Percentiles rank a stretch among this genome's conserved stretches.
Evolutionary conservation across 2,329 filamentous ascomycete genomes (phyloP).

Genomic region (Teratosphaeriaceae sp.): DNA sequence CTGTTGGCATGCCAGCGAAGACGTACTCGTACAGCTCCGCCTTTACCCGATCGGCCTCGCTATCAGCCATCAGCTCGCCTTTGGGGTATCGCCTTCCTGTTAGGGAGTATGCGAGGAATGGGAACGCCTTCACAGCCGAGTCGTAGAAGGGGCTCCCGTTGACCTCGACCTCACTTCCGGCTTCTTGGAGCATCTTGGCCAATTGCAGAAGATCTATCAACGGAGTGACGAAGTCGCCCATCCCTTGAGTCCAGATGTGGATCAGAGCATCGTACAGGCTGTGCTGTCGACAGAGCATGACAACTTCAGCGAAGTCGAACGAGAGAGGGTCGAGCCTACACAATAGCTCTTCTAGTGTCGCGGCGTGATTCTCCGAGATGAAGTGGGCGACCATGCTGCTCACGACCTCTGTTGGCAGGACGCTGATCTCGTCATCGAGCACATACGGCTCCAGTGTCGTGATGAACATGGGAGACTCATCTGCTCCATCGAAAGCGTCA

Average conservation of each 20-base stretch:
- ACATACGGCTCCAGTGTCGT: constrained; percentile 86
- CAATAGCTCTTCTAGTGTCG: constrained; percentile 83
- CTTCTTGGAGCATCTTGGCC: constrained; percentile 45
- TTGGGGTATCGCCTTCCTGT: constrained; percentile 91
- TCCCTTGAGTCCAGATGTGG: constrained; percentile 91
- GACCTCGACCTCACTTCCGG: constrained; percentile 51
- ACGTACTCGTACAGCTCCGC: constrained; percentile 87
- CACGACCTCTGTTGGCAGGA: constrained; percentile 73
- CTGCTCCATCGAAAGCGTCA: constrained; percentile 77
- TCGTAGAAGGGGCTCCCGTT: constrained; percentile 44
- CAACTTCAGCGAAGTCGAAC: constrained; percentile 91
- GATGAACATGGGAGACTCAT: constrained; percentile 68
- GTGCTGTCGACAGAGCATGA: constrained; percentile 82
- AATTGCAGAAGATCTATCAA: constrained; percentile 74
- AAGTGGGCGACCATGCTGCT: constrained; percentile 82
- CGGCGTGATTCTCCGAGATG: constrained; percentile 66
- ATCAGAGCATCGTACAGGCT: constrained; percentile 90
- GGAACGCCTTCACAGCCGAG: constrained; percentile 85
- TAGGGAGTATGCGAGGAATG: constrained; percentile 85
- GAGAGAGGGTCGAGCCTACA: constrained; percentile 87
- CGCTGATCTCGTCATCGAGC: constrained; percentile 65
- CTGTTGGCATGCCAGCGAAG: constrained; percentile 73
- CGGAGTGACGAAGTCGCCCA: constrained; percentile 85
- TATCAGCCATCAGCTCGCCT: constrained; percentile 65
- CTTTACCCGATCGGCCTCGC: constrained; percentile 70